These are phyloP conservation scores for Colletotrichum agaves DNA, from an alignment of 2,329 filamentous ascomycete genomes.

Conservation along the genomic window DNA sequence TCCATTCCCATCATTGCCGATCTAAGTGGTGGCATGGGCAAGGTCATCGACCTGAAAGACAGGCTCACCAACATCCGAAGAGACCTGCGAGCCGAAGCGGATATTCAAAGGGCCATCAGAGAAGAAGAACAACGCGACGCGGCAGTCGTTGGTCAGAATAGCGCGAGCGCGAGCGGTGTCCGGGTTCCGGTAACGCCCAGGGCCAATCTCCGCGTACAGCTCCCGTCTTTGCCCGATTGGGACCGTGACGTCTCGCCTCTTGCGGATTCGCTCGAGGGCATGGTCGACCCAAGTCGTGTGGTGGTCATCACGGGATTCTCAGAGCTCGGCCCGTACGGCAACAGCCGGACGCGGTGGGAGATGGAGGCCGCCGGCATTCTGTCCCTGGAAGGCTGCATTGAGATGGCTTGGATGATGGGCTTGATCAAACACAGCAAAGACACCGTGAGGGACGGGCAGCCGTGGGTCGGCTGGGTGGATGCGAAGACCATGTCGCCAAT, in stretches of 20 bases:
- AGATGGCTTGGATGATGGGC: constrained; percentile 99
- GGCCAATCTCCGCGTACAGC: constrained; percentile 97
- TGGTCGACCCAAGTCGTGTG: constrained; percentile 98
- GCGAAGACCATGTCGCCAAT: constrained; percentile 92
- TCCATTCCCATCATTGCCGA: constrained; percentile 95
- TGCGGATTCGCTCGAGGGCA: constrained; percentile 88
- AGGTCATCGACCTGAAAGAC: constrained; percentile 93
- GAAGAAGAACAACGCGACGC: constrained; percentile 99
- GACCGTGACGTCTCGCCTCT: constrained; percentile 87
- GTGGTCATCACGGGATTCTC: constrained; percentile 97
- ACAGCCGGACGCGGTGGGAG: constrained; percentile 97
- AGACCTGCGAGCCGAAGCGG: constrained; percentile 92
- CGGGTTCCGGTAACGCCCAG: constrained; percentile 91
- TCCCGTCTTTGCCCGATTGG: constrained; percentile 91
- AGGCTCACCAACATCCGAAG: constrained; percentile 92
- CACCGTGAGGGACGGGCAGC: constrained; percentile 85
- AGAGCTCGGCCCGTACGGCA: constrained; percentile 97
- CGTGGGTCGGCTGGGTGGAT: constrained; percentile 97
- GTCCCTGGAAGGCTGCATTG: constrained; percentile 95
- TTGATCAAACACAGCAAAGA: constrained; percentile 99
- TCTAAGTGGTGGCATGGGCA: constrained; percentile 95
- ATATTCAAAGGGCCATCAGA: constrained; percentile 90
- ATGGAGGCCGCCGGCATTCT: constrained; percentile 98
- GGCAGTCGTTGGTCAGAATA: constrained; percentile 91
- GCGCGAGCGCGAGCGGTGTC: constrained; percentile 90